Evolutionary conservation across 2,329 filamentous ascomycete genomes (phyloP), one percentile per base, ranked within the genome.

Genomic region (Diaporthe australafricana): DNA sequence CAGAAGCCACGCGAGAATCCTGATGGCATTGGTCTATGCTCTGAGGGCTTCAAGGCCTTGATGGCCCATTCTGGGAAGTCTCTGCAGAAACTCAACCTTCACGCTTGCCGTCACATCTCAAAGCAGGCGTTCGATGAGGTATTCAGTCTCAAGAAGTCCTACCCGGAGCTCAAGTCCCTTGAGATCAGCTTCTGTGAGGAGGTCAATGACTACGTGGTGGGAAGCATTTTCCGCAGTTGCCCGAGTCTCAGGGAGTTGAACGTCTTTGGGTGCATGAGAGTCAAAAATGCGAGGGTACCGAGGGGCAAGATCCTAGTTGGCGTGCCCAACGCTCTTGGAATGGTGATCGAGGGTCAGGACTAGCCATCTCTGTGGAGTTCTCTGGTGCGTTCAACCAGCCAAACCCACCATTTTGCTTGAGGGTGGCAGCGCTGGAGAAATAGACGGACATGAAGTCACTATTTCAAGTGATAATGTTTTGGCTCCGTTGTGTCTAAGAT

Each of bases 91-190:
- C 84, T 98, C 42, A 93, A 97, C 78, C 85, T 98, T n/a, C 89
- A 94, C 17, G 93, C 92, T 0, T 97, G 94, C 78, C 92, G 96
- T 3, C 93, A 98, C 79, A 95, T 98, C 74, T 88, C 90, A 1
- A 86, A 88, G 42, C 83, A 88, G 20, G 90, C 93, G 0, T 95
- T 98, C 72, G 90, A 94, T 74, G 87, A 91, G 12, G 91, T 93
- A 0, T 98, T 98, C 77, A 83, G 84, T 7, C 81, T 83, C 11
- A 86, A 86, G 30, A 88, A 87, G 55, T 74, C 68, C 1, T 98
- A 97, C 76, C 90, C 92, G 0, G 85, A 90, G 14, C 85, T 98
- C 42, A 84, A 85, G 73, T 88, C 92, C 71, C 84, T 98, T 53
- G 94, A 97, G 79, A 84, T 96, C 53, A 93, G 92, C 68, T 97